These are phyloP conservation scores for Mercurialis annua DNA, from an alignment of 345 rosid species.

Conservation along the genomic window DNA sequence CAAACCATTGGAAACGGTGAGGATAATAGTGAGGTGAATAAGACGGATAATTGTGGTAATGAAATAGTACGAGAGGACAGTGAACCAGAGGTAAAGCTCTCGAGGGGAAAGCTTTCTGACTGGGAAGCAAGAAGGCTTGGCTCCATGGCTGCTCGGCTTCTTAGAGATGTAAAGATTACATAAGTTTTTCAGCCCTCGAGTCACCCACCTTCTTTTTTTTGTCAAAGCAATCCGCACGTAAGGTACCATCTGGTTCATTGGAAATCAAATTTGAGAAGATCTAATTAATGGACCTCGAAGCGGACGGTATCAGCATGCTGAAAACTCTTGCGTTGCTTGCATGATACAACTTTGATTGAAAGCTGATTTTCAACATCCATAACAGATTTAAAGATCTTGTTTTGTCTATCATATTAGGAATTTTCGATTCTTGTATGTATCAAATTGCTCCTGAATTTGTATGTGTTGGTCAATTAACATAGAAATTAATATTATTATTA, in stretches of 20 bases:
- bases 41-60: conserved; percentile 18
- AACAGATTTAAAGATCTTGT: neutral
- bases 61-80: conserved; percentile 32
- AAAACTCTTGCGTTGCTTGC: neutral
- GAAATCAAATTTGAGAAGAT: neutral
- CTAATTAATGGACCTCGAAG: neutral
- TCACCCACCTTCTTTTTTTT: neutral
- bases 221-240: neutral
- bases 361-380: neutral
- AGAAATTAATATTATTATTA: no score
- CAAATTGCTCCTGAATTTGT: no score
- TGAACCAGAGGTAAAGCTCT: conserved; percentile 29
- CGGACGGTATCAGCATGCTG: neutral
- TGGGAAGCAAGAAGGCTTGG: conserved; percentile 95
- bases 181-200: conserved; percentile 28
- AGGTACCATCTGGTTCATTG: neutral
- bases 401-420: neutral
- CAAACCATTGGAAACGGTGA: conserved; percentile 11
- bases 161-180: conserved; percentile 62
- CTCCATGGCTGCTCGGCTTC: conserved; percentile 88
- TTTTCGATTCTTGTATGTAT: neutral
- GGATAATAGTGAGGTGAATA: conserved; percentile 14
- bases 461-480: no score
- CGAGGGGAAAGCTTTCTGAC: conserved; percentile 54
- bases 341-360: neutral